Base-by-base conservation (phyloP, 306 rosid species). In the Malus orientalis region DNA sequence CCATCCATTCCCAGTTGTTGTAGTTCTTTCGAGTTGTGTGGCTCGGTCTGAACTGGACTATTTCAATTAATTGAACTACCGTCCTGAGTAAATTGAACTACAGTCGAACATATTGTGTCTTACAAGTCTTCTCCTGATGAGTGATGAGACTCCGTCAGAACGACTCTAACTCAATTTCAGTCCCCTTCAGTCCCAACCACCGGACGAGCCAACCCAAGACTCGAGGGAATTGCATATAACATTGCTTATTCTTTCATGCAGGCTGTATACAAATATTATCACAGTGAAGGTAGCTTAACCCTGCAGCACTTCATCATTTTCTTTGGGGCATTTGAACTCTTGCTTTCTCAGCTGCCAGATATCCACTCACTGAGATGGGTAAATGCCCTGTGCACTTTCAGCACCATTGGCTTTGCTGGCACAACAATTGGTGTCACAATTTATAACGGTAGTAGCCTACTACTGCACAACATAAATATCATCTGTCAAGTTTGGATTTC, bases 331-430 rank as follows among this genome's bases (percentile, higher is more conserved):
- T 88, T 85, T 84, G 90, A 92, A 54, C 88, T 89, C 29, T 8
- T 85, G 8, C 93, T 92, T 25, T 92, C 97, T 74, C 97, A 88
- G 87, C 88, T 90, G 47, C 97, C 93, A 63, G 78, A 90, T 82
- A 92, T 92, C 54, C 96, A 92, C 82, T 87, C 93, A 11, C 74
- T 92, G 40, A 88, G 93, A 86, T 86, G 91, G 93, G 86, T 92
- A 7, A 92, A 92, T 83, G 91, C 92, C n/a, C 25, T 90, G 75
- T 90, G 96, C 91, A 90, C 93, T 80, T 84, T 86, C 84, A 79
- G 97, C 84, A 87, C 96, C 8, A 74, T 90, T 74, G 97, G 88
- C 70, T 92, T 92, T 84, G 91, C 96, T 59, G 85, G 79, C 78
- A 92, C 96, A 69, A 81, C 97, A 54, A 87, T 88, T 70, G 97